Evolutionary conservation across 306 rosid genomes (phyloP).

Genomic region (Gleditsia sinensis): DNA sequence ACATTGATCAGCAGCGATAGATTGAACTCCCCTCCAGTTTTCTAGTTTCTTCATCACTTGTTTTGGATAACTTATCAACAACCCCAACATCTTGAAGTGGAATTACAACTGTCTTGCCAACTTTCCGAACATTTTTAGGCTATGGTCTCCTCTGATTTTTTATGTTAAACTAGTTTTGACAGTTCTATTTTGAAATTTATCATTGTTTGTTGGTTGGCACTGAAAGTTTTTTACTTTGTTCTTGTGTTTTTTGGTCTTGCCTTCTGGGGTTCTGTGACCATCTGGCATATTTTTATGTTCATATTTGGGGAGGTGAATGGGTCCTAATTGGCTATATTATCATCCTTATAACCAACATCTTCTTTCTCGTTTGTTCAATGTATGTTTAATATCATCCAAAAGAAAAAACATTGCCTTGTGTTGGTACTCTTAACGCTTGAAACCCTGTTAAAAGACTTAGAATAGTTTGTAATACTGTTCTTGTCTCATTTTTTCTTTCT

Average conservation of each 20-base stretch:
- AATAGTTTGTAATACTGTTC: background rate
- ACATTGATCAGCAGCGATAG: background rate
- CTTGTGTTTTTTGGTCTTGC: background rate
- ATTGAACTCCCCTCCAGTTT: background rate
- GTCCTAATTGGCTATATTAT: background rate
- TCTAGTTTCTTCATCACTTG: background rate
- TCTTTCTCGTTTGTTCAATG: background rate
- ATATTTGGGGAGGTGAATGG: no score
- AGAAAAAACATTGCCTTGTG: background rate
- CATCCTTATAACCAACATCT: background rate
- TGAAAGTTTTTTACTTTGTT: background rate
- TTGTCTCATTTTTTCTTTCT: background rate
- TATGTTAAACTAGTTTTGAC: no score
- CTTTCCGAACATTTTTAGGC: background rate
- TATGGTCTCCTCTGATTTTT: background rate
- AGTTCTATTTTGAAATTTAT: background rate
- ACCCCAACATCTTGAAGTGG: background rate
- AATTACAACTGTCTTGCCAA: background rate
- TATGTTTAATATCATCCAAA: background rate
- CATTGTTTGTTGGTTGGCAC: background rate
- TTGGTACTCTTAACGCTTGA: background rate
- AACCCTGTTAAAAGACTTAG: background rate
- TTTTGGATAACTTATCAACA: background rate
- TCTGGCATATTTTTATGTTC: no score
- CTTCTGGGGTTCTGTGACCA: no score